Evolutionary conservation across 1,284 basidiomycete genomes (phyloP).

Genomic region (Cystobasidium pallidum): DNA sequence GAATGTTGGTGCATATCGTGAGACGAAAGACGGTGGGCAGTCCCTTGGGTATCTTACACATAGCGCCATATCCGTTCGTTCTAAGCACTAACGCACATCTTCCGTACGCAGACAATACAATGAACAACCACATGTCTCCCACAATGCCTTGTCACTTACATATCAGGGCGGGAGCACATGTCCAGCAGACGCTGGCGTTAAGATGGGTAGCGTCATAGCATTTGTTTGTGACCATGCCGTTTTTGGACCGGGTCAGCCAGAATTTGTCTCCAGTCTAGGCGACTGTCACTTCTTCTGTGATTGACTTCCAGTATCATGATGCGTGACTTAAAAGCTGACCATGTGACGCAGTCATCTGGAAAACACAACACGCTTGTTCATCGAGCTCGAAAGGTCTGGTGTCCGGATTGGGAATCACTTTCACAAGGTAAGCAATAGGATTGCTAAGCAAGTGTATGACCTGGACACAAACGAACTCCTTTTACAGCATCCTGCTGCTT

Average conservation of each 20-base stretch:
- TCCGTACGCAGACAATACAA: slow-evolving; percentile 27
- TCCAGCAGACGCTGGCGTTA: slow-evolving; percentile 14
- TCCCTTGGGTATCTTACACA: slow-evolving; percentile 22
- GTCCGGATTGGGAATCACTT: slow-evolving; percentile 32
- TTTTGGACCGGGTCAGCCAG: slow-evolving; percentile 35
- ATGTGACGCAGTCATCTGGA: slow-evolving; percentile 24
- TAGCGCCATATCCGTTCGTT: no score
- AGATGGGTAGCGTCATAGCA: slow-evolving; percentile 37
- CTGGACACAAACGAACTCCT: no score
- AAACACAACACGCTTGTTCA: slow-evolving; percentile 40
- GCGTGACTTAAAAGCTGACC: slow-evolving; percentile 3
- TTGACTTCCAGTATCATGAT: neutral
- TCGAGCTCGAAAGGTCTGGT: slow-evolving; percentile 26
- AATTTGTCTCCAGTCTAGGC: slow-evolving; percentile 28
- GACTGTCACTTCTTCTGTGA: slow-evolving; percentile 41
- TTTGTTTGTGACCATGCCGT: slow-evolving; percentile 35
- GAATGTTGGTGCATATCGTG: slow-evolving; percentile 16
- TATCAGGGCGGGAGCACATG: slow-evolving; percentile 34
- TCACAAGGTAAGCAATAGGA: slow-evolving; percentile 10
- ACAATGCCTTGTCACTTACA: slow-evolving; percentile 30
- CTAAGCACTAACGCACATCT: neutral
- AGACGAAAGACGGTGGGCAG: slow-evolving; percentile 24
- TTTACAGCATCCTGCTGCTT: slow-evolving; percentile 18
- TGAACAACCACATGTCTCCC: slow-evolving; percentile 31
- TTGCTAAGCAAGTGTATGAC: neutral